Evolutionary conservation across 208 protist genomes (phyloP).

Genomic region (Leishmania guyanensis): DNA sequence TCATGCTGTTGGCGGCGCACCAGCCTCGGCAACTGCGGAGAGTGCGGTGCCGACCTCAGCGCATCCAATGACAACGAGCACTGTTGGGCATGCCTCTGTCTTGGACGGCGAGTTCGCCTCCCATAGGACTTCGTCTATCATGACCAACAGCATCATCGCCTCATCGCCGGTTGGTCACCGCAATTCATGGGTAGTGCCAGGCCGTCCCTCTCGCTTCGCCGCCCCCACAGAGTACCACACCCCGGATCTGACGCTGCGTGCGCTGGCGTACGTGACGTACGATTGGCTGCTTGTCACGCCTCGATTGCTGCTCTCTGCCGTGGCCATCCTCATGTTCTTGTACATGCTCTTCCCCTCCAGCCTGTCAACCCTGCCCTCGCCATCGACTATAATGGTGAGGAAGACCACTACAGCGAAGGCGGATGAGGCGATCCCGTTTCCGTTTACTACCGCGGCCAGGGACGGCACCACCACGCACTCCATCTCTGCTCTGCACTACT

Average conservation of each 20-base stretch:
- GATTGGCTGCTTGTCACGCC: constrained; percentile 19
- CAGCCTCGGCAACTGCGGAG: background rate
- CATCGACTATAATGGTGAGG: background rate
- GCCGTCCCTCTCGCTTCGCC: constrained; percentile 22
- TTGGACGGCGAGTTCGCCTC: background rate
- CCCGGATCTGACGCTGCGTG: constrained; percentile 36
- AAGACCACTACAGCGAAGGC: background rate
- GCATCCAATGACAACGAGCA: background rate
- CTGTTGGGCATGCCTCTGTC: background rate
- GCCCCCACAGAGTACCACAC: constrained; percentile 17
- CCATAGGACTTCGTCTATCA: background rate
- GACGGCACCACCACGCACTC: constrained; percentile 4
- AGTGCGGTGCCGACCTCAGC: background rate
- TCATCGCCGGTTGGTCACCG: constrained; percentile 7
- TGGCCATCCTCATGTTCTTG: constrained; percentile 38
- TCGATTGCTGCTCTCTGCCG: constrained; percentile 31
- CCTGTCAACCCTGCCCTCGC: background rate
- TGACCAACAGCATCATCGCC: background rate
- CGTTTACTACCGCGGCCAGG: background rate
- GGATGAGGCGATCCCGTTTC: background rate
- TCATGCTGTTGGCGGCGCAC: background rate
- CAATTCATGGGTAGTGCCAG: constrained; percentile 20
- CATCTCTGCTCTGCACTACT: constrained; percentile 14
- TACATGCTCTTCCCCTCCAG: constrained; percentile 35
- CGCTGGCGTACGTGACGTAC: constrained; percentile 32